These are phyloP conservation scores for Lasiodiplodia gonubiensis DNA, from an alignment of 2,329 filamentous ascomycete species.

Conservation along the genomic window DNA sequence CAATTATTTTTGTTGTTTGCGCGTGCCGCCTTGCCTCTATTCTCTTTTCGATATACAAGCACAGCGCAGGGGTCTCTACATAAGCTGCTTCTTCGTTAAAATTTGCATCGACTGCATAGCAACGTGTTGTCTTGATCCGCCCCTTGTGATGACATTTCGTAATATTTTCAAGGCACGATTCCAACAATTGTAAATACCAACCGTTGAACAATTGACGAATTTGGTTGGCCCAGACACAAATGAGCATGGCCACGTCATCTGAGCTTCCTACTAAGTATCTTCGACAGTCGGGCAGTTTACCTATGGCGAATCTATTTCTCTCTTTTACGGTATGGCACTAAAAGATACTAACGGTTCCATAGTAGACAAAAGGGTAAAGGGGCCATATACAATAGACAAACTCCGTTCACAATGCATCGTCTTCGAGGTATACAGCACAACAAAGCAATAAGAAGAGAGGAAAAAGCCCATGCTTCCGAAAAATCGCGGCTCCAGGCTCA, in stretches of 20 bases:
- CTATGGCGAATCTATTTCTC: neutral
- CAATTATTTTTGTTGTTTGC: no score
- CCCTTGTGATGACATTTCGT: neutral
- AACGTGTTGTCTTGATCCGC: neutral
- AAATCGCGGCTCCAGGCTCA: neutral
- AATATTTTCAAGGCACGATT: neutral
- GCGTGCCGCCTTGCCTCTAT: no score
- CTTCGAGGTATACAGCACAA: constrained; percentile 18
- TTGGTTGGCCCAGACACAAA: neutral
- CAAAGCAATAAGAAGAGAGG: neutral
- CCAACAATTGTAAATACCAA: neutral
- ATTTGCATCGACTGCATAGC: no score
- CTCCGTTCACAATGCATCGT: constrained; percentile 2
- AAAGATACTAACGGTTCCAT: neutral
- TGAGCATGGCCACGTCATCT: neutral
- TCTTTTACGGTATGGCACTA: neutral
- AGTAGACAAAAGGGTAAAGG: neutral
- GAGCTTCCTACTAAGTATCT: no score
- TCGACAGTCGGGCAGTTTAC: no score
- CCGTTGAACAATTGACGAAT: neutral
- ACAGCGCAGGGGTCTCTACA: neutral
- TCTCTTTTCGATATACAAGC: neutral
- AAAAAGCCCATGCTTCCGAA: neutral
- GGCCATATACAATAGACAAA: neutral
- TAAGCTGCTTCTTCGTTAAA: neutral